Evolutionary conservation across 1,139 yeast genomes (phyloP).

Genomic region (Geotrichum restrictum): DNA sequence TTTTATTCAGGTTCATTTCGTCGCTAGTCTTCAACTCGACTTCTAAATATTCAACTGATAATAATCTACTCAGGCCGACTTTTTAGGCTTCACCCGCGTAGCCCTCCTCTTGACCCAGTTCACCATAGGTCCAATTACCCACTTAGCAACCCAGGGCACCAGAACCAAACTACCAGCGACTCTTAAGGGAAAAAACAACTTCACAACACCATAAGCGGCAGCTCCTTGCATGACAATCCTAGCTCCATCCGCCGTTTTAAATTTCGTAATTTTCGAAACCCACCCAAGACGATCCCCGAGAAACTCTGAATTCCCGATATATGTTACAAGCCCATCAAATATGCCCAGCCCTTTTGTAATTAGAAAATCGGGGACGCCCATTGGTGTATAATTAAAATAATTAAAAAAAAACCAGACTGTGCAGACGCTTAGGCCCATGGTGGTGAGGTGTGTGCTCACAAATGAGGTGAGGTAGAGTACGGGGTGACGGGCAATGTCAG

Average conservation of each 20-base stretch:
- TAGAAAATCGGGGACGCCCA: slow-evolving; percentile 1
- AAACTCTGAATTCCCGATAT: too few species aligned
- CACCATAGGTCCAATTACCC: background rate
- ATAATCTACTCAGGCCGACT: too few species aligned
- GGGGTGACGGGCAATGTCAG: background rate
- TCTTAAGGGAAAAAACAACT: slow-evolving; percentile 10
- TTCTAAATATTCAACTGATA: too few species aligned
- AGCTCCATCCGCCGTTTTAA: background rate
- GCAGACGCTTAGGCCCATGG: background rate
- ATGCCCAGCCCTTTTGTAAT: background rate
- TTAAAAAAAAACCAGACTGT: background rate
- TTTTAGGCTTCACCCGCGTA: background rate
- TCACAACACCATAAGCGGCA: slow-evolving; percentile 9
- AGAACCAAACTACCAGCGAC: background rate
- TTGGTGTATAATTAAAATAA: background rate
- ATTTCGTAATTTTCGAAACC: too few species aligned
- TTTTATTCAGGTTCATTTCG: too few species aligned
- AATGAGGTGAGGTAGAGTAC: background rate
- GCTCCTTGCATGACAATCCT: slow-evolving; percentile 8
- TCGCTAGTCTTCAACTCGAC: too few species aligned
- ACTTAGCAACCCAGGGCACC: slow-evolving; percentile 10
- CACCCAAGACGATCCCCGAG: too few species aligned
- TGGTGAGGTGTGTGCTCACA: background rate
- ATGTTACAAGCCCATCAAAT: too few species aligned
- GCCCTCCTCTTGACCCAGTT: background rate